phyloP scores from a whole-genome alignment of 139 green algal genomes.

The Bryopsis sp. region DNA sequence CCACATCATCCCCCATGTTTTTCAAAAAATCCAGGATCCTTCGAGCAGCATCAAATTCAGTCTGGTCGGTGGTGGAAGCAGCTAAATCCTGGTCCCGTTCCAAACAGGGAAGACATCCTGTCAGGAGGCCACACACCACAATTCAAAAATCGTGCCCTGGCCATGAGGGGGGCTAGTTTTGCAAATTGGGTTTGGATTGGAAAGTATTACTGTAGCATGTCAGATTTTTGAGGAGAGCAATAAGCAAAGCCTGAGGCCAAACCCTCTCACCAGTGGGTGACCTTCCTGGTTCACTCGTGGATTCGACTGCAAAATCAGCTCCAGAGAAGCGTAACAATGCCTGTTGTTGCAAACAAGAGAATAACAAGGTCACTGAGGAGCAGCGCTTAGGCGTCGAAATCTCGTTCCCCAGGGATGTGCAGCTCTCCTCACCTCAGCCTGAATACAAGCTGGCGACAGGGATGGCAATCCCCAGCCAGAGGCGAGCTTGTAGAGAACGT shows the following conservation, averaged over 20 bases:
- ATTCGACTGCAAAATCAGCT: background rate
- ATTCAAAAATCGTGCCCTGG: background rate
- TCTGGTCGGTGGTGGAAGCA: background rate
- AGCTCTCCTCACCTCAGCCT: background rate
- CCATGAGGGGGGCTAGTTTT: background rate
- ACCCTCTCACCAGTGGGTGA: conserved; percentile 3
- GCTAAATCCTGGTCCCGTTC: conserved; percentile 7
- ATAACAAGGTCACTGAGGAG: no score
- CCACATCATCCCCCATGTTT: background rate
- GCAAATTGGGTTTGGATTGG: no score
- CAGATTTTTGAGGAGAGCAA: no score
- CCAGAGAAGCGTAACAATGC: conserved; percentile 12
- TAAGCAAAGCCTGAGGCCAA: no score
- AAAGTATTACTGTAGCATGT: no score
- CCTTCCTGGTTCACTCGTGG: background rate
- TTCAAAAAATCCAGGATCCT: background rate
- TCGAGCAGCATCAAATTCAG: conserved; percentile 3
- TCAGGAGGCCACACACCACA: background rate
- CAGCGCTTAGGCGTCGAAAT: background rate
- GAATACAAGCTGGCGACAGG: background rate
- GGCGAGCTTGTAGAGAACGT: background rate
- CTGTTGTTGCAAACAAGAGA: no score
- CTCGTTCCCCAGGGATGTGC: background rate
- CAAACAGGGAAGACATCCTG: background rate
- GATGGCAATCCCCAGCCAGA: background rate